Conservation (phyloP, 495 filamentous ascomycete species). For the Talaromyces trachyspermus region DNA sequence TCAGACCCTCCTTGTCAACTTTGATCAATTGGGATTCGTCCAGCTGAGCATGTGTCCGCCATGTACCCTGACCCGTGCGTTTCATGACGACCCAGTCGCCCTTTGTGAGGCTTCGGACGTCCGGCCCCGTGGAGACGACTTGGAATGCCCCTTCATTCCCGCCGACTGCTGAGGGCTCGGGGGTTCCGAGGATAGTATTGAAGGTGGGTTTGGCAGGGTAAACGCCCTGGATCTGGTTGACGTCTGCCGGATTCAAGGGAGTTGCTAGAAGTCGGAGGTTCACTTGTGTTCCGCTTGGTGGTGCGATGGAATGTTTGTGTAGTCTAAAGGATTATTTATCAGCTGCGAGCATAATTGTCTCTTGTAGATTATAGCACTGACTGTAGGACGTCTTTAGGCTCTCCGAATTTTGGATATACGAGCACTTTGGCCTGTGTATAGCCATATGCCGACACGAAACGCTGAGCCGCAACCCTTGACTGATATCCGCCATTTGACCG, state of each 20-base stretch:
- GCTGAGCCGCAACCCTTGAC: slow-evolving; percentile 13
- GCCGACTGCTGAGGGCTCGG: slow-evolving; percentile 61
- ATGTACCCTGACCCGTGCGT: slow-evolving; percentile 74
- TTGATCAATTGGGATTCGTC: slow-evolving; percentile 55
- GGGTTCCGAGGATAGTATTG: slow-evolving; percentile 63
- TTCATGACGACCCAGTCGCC: slow-evolving; percentile 94
- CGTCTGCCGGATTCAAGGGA: slow-evolving; percentile 94
- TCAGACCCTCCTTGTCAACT: slow-evolving; percentile 62
- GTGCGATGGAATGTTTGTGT: slow-evolving; percentile 75
- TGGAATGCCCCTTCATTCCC: slow-evolving; percentile 94
- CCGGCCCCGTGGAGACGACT: slow-evolving; percentile 57
- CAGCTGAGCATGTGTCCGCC: slow-evolving; percentile 82
- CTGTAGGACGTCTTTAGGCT: slow-evolving; percentile 74
- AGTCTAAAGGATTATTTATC: slow-evolving; percentile 37
- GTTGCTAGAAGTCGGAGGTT: slow-evolving; percentile 73
- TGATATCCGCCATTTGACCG: not conserved
- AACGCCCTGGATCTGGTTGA: slow-evolving; percentile 95
- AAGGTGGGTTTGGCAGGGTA: slow-evolving; percentile 81
- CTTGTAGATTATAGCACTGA: slow-evolving; percentile 30
- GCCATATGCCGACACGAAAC: slow-evolving; percentile 70
- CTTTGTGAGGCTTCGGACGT: slow-evolving; percentile 45
- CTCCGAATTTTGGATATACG: slow-evolving; percentile 76
- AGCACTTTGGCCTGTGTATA: slow-evolving; percentile 96
- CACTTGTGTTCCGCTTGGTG: slow-evolving; percentile 52
- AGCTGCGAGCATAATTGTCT: too few relatives aligned